Evolutionary conservation across 2,329 filamentous ascomycete species (phyloP), one percentile per base, ranked within the genome.

Genomic region (Penicillium sp.): DNA sequence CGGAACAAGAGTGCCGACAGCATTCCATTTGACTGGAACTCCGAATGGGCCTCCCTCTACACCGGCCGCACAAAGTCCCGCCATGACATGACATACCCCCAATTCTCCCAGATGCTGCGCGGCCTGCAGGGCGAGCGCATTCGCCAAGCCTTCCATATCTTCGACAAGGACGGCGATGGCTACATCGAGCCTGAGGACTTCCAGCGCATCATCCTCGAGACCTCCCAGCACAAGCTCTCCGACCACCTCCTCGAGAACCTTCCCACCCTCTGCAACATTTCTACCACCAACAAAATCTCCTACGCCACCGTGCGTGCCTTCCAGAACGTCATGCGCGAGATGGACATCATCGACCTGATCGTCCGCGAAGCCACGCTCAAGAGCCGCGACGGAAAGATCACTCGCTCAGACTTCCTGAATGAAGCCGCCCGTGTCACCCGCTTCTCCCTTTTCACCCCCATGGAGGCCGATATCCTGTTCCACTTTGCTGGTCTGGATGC

Each of bases 391-490:
- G 92, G 92, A 73, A 96, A 92, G 80, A 98, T 99, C 73, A 97
- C 94, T 4, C 87, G 92, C 54, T 85, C 92, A 44, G 95, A 98
- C 71, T 99, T 99, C 79, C 80, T 98, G 63, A 94, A 96, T 76
- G 93, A 97, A 80, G 94, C 95, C 11, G 89, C 94, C 46, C 89
- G 89, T 64, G 88, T 95, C 70, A 96, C 94, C 24, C 89, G 95
- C 63, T 99, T 97, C 82, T 96, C 93, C 13, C 86, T 96, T 37
- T 97, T 98, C 78, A 98, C 95, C 0, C 95, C 95, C 13, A 97
- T 98, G 92, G 95, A 99, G 78, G 93, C 94, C 41, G 95, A 99
- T 73, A 96, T 99, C 63, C 86, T 99, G 41, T 99, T 99, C 83
- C 95, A 98, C 80, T 99, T 99, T 76, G 95, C 95, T 60, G 91